Evolutionary conservation across 768 basidiomycete genomes (phyloP), one percentile per base, ranked within the genome.

Genomic region (Rubroboletus satanas): DNA sequence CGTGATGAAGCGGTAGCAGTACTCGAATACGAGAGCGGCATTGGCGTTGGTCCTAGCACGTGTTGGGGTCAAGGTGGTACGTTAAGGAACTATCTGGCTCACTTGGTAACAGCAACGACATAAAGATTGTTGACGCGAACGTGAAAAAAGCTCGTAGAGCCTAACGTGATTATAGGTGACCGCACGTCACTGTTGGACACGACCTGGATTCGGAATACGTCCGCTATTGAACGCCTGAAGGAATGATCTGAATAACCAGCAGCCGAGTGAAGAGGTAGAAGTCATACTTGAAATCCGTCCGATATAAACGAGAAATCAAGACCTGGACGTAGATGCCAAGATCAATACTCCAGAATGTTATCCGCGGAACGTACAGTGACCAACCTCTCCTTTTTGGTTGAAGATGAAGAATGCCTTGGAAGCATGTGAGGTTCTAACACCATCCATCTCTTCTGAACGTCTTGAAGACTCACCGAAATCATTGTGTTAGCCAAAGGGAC

Each of bases 121-220:
- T 98, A 99, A 39, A 99, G 80, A 63, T 97, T 98, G 75, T 96
- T 95, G 54, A 96, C 79, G 58, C 93, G 79, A 57, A 98, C 95
- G 68, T 99, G 97, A 71, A 99, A 98, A 83, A 99, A 99, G 66
- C 94, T 96, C 0, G 96, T 98, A 21, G 94, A 98, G 26, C 96
- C 95, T 23, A 99, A 81, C 0, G 97, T 98, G 69, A 98, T 90
- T 66, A 99, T 96, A 10, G 97, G 97, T 33, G 95, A 95, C 59
- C 95, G 83, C 29, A 98, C 93, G 67, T 98, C 95, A 64, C 90
- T 92, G 75, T 93, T 98, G 36, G 96, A 97, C 49, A 99, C 89
- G 68, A 99, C 97, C 71, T 99, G 97, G 70, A 99, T 98, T 61
- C 97, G 85, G 72, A 99, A 99, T 31, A 99, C 94, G 67, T 97